A percentile compares a stretch with the other conserved stretches of the same genome.
These are phyloP conservation scores for Circinella umbellata DNA, from an alignment of 371 early-diverging fungal genomes.

Conservation along the genomic window DNA sequence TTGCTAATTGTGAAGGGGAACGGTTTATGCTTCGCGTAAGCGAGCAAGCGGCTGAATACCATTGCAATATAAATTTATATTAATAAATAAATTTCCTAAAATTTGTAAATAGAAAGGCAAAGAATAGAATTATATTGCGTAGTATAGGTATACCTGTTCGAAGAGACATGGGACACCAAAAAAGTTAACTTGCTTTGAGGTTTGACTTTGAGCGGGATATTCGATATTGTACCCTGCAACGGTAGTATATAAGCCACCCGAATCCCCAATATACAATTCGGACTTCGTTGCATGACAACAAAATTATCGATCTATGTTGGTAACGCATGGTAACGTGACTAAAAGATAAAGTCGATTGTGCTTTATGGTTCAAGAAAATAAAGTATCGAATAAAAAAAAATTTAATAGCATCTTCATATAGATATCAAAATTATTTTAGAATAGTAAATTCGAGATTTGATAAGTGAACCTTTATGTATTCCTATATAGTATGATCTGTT, in stretches of 20 bases:
- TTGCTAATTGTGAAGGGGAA: conserved; percentile 9
- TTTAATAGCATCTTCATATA: no score
- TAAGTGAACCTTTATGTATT: no score
- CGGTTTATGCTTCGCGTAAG: conserved; percentile 31
- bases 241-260: background rate
- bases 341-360: no score
- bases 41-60: conserved; percentile 27
- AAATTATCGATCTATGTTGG: no score
- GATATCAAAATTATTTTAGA: no score
- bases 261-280: no score
- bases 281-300: no score
- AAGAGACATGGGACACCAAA: conserved; percentile 32
- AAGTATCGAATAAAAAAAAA: no score
- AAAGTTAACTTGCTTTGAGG: background rate
- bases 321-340: no score
- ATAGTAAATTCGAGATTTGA: no score
- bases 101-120: background rate
- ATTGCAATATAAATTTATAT: background rate
- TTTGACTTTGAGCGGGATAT: background rate
- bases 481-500: no score
- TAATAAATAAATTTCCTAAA: background rate
- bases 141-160: conserved; percentile 28
- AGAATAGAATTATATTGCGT: background rate
- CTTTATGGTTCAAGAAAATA: no score
- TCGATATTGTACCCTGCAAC: background rate